Percentiles rank a stretch among this genome's conserved stretches.
Conservation (phyloP, 2,329 filamentous ascomycete species). For the Leptographium lundbergii region DNA sequence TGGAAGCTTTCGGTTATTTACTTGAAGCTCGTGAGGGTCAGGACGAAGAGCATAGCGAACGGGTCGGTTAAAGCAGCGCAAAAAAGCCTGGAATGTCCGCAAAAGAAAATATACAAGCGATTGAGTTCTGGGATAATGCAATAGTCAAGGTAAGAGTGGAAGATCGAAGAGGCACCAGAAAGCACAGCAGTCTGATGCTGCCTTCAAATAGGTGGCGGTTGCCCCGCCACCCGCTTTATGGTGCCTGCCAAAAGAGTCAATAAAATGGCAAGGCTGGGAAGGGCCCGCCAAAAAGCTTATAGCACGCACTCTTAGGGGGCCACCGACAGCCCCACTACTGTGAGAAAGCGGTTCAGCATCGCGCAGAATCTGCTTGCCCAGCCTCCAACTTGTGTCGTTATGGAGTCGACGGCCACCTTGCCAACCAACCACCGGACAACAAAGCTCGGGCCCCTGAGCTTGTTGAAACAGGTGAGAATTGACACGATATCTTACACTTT, state of each 20-base stretch:
- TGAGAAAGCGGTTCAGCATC: neutral
- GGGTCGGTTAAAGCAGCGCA: neutral
- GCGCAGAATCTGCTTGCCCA: neutral
- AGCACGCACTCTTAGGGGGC: neutral
- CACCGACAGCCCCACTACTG: neutral
- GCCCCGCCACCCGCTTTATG: constrained; percentile 12
- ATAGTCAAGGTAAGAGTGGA: neutral
- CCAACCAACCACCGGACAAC: constrained; percentile 10
- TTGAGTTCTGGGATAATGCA: neutral
- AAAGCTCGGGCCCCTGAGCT: neutral
- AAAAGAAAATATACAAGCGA: neutral
- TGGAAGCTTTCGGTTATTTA: neutral
- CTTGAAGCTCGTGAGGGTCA: neutral
- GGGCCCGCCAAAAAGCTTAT: neutral
- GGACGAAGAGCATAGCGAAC: neutral
- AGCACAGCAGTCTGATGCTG: neutral
- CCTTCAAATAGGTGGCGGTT: constrained; percentile 11
- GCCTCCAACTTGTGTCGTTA: neutral
- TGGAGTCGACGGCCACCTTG: neutral
- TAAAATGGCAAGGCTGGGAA: constrained; percentile 13
- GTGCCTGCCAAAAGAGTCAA: constrained; percentile 6
- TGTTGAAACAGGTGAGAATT: neutral
- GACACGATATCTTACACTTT: too few relatives aligned
- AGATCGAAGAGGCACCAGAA: neutral
- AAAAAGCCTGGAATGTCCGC: neutral